phyloP scores from a whole-genome alignment of 1,139 yeast species.

The Candida sanyaensis region DNA sequence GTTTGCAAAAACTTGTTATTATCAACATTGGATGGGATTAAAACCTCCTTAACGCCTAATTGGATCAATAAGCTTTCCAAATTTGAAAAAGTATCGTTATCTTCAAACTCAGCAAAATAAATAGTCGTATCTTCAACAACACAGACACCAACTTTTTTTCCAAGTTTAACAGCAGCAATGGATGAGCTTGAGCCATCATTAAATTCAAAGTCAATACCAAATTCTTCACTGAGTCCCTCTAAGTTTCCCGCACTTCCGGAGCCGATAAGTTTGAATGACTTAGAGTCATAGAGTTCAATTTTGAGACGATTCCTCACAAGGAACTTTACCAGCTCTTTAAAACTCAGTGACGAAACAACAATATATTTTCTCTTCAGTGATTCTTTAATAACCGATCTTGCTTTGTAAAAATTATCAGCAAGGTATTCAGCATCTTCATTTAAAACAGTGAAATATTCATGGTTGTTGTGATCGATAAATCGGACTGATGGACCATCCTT shows the following conservation, averaged over 20 bases:
- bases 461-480: constrained; percentile 65
- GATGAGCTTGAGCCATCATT: constrained; percentile 64
- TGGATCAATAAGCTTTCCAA: constrained; percentile 85
- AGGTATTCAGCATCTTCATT: constrained; percentile 80
- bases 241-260: constrained; percentile 91
- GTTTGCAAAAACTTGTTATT: constrained; percentile 58
- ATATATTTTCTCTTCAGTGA: constrained; percentile 61
- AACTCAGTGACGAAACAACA: constrained; percentile 75
- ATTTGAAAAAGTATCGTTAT: constrained; percentile 84
- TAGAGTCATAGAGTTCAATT: constrained; percentile 70
- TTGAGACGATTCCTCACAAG: constrained; percentile 74
- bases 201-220: constrained; percentile 64
- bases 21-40: constrained; percentile 53
- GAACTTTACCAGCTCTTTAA: constrained; percentile 61
- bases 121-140: constrained; percentile 76
- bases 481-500: constrained; percentile 56
- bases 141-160: constrained; percentile 71
- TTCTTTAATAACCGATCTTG: constrained; percentile 73
- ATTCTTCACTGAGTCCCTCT: constrained; percentile 43
- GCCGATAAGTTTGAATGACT: constrained; percentile 57
- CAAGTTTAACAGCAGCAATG: constrained; percentile 68
- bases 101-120: constrained; percentile 79
- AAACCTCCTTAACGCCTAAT: constrained; percentile 83
- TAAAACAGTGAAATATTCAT: constrained; percentile 75
- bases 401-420: constrained; percentile 81